Evolutionary conservation across 352 stramenopile genomes (phyloP).

Genomic region (Phytophthora megakarya): DNA sequence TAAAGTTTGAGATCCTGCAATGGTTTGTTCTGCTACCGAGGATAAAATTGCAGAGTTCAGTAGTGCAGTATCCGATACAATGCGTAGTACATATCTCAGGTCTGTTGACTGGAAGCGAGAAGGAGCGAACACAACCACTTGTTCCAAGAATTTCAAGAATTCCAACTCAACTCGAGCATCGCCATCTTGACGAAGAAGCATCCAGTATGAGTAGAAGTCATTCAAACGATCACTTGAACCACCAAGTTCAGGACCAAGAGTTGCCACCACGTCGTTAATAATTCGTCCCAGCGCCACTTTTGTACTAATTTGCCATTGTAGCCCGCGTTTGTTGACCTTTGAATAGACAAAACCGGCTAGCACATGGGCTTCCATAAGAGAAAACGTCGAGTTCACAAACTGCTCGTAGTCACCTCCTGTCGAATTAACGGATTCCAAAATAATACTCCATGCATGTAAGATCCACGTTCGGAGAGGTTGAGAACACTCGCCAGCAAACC

Average conservation of each 20-base stretch:
- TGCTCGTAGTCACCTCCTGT: conserved; percentile 84
- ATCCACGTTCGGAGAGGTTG: conserved; percentile 87
- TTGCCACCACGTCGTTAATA: conserved; percentile 73
- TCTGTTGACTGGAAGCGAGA: conserved; percentile 58
- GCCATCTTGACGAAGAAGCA: conserved; percentile 66
- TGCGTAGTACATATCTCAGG: conserved; percentile 63
- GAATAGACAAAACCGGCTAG: conserved; percentile 79
- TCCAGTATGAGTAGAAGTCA: conserved; percentile 76
- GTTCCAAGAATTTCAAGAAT: conserved; percentile 82
- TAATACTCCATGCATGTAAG: conserved; percentile 82
- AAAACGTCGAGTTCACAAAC: conserved; percentile 75
- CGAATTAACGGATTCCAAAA: conserved; percentile 78
- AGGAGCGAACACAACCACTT: conserved; percentile 83
- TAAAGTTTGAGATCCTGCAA: conserved; percentile 18
- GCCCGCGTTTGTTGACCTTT: conserved; percentile 59
- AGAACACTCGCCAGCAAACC: conserved; percentile 63
- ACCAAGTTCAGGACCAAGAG: conserved; percentile 59
- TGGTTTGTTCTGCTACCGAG: conserved; percentile 15
- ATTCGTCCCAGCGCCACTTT: conserved; percentile 66
- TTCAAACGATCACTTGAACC: conserved; percentile 51
- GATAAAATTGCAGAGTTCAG: conserved; percentile 24
- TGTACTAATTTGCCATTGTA: conserved; percentile 56
- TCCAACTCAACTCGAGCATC: conserved; percentile 78
- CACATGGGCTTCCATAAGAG: conserved; percentile 76
- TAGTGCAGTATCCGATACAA: conserved; percentile 56